These are phyloP conservation scores for Bolboschoenus planiculmis DNA, from an alignment of 176 grass and related monocot species.

Conservation along the genomic window DNA sequence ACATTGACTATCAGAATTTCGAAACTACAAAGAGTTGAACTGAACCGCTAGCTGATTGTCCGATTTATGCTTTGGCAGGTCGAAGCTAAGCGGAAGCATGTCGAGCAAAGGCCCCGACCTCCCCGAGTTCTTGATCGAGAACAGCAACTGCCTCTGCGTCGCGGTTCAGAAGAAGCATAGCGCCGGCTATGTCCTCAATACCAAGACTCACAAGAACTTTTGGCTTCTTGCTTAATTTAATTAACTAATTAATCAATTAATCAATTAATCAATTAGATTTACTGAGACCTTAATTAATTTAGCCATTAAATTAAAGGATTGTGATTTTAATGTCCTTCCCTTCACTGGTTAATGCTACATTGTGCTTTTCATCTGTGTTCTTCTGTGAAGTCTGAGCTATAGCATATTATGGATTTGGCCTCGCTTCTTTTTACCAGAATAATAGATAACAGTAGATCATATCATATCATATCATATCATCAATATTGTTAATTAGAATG, in stretches of 20 bases:
- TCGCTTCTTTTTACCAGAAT: not conserved
- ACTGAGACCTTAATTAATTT: slow-evolving; percentile 8
- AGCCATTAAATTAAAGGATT: not conserved
- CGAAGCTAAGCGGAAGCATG: slow-evolving; percentile 32
- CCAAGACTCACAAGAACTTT: slow-evolving; percentile 87
- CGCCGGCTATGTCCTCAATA: slow-evolving; percentile 82
- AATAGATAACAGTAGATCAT: not conserved
- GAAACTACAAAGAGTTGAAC: no score
- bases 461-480: no score
- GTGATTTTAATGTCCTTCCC: not conserved
- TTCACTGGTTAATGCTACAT: not conserved
- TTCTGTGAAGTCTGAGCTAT: not conserved
- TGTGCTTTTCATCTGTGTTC: not conserved
- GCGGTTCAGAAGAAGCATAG: slow-evolving; percentile 95
- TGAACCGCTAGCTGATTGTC: no score
- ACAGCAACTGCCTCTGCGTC: slow-evolving; percentile 88
- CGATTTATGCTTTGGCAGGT: slow-evolving; percentile 12
- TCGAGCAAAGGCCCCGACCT: slow-evolving; percentile 47
- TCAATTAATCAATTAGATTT: slow-evolving; percentile 30
- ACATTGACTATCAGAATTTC: no score
- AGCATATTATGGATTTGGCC: not conserved
- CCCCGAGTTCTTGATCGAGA: slow-evolving; percentile 72
- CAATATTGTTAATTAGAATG: no score
- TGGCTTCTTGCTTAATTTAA: slow-evolving; percentile 74
- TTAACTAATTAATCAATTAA: no score